Base-by-base conservation (phyloP, 2,329 filamentous ascomycete species). In the Stagonosporopsis chrysanthemi region DNA sequence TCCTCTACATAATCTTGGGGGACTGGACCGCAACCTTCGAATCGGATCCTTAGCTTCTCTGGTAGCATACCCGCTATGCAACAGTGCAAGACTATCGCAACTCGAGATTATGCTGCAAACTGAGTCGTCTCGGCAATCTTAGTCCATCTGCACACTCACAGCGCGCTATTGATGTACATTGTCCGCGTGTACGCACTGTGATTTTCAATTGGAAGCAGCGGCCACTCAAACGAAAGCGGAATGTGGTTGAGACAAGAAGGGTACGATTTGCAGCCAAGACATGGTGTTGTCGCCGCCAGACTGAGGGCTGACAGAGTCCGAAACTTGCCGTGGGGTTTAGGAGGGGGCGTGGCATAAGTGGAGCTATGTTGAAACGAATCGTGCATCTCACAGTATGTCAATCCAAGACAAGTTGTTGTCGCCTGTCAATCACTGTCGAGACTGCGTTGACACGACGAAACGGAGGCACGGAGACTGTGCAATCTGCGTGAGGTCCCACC, bases 211-310 rank as follows among this genome's bases (percentile, higher is more conserved):
- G 12, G 22, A 35, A 8, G 26, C 9, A 24, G 38, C 54, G 49
- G 54, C 39, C 23, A 52, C 3, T 44, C 48, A 57, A 52, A 57
- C 49, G 8, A 40, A 52, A 39, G 39, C 48, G 33, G 54, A 31
- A 33, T 51, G 43, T 35, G 33, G 44, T 52, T 52, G 54, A 57
- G 54, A 57, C 49, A 49, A 52, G 43, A 33, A 39, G 48, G 47
- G 49, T 52, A 47, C 48, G 54, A 57, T 40, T 52, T 35, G 6
- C 38, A 57, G 54, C 54, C 54, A 52, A 57, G 54, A 38, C 17
- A 3, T 22, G 26, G 23, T 43, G 24, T 39, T 49, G 48, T 57
- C 35, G 43, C 42, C 48, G 54, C 54, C 54, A 52, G 40, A 19
- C 48, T 41, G 17, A 24, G 29, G 38, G 38, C 15, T 14, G 22